Base-by-base conservation (phyloP, 2,329 filamentous ascomycete species). In the Paecilomyces formosus region DNA sequence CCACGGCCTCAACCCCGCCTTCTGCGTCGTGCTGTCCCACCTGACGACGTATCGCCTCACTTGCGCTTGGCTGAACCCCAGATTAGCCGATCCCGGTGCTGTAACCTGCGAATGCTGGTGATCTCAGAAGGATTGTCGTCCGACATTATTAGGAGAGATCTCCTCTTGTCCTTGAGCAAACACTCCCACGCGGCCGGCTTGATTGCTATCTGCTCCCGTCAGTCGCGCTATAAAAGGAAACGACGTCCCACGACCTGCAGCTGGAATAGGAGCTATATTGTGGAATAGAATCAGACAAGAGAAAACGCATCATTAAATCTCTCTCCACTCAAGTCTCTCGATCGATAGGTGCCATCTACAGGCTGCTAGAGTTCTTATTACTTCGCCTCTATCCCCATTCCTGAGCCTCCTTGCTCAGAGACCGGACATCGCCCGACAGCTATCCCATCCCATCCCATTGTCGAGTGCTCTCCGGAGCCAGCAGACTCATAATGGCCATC, bases 401-500 rank as follows among this genome's bases (percentile, higher is more conserved):
- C 35, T 18, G 4, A 18, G 35, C n/a, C n/a, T 45, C 35, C 2
- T 45, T 45, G 15, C 35, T 45, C 12, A 15, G n/a, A 18, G 35
- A 45, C 35, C 15, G 18, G 35, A 45, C n/a, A 45, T 45, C n/a
- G n/a, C n/a, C 35, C n/a, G n/a, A 9, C n/a, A n/a, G 5, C 18
- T n/a, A 18, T 45, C 39, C n/a, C 15, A 8, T 45, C 7, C 18
- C 13, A 45, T 45, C n/a, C 3, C 4, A 18, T 21, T 18, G 39
- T 45, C 39, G 39, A 45, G 39, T 39, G 35, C 39, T 45, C 39
- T 45, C 18, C 9, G n/a, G n/a, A 33, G 15, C 21, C 4, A 49
- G 18, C 22, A 35, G n/a, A 28, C 24, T 13, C n/a, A 60, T 26
- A 51, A 83, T 83, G 81, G 65, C 74, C 4, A 81, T 88, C 67